Conservation (phyloP, 495 filamentous ascomycete species). For the Neurospora discreta region DNA sequence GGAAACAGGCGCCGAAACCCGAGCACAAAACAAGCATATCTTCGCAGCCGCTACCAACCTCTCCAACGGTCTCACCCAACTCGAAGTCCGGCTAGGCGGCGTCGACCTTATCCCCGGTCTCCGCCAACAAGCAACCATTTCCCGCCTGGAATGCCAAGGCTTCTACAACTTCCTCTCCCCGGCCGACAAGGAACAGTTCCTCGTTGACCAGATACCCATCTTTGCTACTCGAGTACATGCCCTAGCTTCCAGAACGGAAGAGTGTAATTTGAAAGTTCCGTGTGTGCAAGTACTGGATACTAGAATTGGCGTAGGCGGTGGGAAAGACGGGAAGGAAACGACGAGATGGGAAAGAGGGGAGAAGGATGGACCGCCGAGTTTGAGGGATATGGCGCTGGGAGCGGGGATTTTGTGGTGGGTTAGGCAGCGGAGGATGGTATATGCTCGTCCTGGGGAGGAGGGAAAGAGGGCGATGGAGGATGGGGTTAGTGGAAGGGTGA, state of each 20-base stretch:
- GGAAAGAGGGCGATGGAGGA: neutral
- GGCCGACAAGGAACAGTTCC: neutral
- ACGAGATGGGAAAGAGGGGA: neutral
- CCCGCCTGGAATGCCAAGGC: neutral
- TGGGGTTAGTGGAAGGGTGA: neutral
- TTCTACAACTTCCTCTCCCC: neutral
- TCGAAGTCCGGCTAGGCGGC: neutral
- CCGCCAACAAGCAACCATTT: neutral
- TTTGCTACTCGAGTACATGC: neutral
- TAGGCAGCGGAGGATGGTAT: neutral
- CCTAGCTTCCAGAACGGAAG: neutral
- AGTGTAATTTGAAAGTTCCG: rapidly evolving
- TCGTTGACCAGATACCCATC: neutral
- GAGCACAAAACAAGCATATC: neutral
- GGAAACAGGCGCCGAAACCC: neutral
- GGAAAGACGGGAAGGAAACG: neutral
- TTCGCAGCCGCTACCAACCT: neutral
- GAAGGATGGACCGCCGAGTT: neutral
- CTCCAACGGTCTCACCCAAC: neutral
- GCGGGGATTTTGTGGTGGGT: neutral
- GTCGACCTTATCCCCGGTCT: neutral
- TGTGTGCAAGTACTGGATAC: neutral
- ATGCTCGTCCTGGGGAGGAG: neutral
- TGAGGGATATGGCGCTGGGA: neutral
- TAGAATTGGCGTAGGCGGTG: neutral